These are phyloP conservation scores for Linum trigynum DNA, from an alignment of 345 rosid species.

Conservation along the genomic window DNA sequence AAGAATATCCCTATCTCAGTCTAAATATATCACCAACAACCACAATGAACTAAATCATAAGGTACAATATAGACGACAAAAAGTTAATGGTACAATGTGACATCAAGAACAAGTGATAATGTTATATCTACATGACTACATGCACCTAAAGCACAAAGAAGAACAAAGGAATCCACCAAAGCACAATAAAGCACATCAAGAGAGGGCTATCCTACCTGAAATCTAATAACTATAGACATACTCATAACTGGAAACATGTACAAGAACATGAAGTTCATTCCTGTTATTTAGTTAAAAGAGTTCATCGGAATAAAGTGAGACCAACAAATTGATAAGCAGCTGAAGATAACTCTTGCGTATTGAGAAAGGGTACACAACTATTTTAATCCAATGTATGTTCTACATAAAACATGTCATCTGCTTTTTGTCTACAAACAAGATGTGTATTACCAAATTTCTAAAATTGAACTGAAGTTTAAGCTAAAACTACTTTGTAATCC, in stretches of 20 bases:
- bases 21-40: background rate
- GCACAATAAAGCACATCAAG: background rate
- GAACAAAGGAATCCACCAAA: background rate
- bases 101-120: background rate
- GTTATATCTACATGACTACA: background rate
- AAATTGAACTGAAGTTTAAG: background rate
- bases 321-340: background rate
- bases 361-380: too few relatives aligned
- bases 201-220: background rate
- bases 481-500: background rate
- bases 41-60: background rate
- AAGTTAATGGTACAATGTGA: too few relatives aligned
- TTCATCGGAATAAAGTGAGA: background rate
- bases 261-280: background rate
- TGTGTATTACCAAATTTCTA: background rate
- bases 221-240: background rate
- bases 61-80: background rate
- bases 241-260: background rate
- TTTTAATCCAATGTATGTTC: background rate
- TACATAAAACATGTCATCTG: too few relatives aligned
- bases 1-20: background rate
- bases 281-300: background rate
- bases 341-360: too few relatives aligned
- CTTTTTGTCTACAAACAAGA: background rate
- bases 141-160: background rate